Conservation (phyloP, 2,329 filamentous ascomycete genomes). For the Thelonectria blattea region DNA sequence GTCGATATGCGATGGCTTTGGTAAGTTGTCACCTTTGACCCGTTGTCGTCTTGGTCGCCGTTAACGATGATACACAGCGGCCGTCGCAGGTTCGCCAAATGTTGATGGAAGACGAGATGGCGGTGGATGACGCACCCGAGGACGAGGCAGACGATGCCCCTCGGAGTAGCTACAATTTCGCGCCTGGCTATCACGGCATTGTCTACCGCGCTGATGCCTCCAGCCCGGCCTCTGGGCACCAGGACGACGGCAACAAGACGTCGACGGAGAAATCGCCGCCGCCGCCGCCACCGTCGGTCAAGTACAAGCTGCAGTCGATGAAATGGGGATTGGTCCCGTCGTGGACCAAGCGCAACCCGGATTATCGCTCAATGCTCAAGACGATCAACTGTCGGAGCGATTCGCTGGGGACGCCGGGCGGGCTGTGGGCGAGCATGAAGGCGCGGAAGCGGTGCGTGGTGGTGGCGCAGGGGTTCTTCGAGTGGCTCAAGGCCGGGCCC, state of each 20-base stretch:
- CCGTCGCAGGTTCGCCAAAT: constrained; percentile 77
- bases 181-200: constrained; percentile 82
- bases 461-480: constrained; percentile 90
- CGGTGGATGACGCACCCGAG: constrained; percentile 71
- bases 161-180: constrained; percentile 89
- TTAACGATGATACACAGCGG: constrained; percentile 56
- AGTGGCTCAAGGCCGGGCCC: constrained; percentile 82
- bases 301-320: constrained; percentile 89
- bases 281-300: constrained; percentile 32
- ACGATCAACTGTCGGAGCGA: constrained; percentile 97
- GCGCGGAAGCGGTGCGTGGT: constrained; percentile 86
- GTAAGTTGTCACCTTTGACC: constrained; percentile 31
- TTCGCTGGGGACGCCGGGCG: constrained; percentile 74
- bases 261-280: background rate
- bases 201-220: constrained; percentile 81
- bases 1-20: constrained; percentile 45
- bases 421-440: constrained; percentile 95
- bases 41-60: background rate
- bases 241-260: constrained; percentile 24
- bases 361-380: constrained; percentile 78
- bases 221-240: constrained; percentile 58
- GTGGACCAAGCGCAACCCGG: constrained; percentile 86
- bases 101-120: constrained; percentile 76
- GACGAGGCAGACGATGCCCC: constrained; percentile 68
- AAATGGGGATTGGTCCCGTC: constrained; percentile 95